Evolutionary conservation across 768 basidiomycete genomes (phyloP).

Genomic region (Tubosaeta brunneosetosa): DNA sequence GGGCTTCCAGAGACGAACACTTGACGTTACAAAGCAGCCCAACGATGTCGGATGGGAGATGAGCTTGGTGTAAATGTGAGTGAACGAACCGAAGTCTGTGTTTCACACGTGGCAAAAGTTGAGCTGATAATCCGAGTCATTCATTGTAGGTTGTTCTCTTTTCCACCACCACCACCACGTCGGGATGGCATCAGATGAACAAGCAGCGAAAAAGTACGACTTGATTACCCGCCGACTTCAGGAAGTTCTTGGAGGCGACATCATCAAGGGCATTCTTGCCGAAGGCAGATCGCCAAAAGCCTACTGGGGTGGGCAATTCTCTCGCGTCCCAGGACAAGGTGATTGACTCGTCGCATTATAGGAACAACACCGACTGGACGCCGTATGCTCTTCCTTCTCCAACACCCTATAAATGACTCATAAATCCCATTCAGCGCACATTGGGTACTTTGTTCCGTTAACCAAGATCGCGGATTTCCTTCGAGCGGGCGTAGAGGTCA

Average conservation of each 20-base stretch:
- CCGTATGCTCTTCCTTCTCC: slow-evolving; percentile 53
- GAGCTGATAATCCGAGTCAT: slow-evolving; percentile 2
- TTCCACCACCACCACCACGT: slow-evolving; percentile 2
- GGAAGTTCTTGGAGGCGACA: slow-evolving; percentile 84
- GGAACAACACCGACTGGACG: slow-evolving; percentile 92
- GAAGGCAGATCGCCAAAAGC: slow-evolving; percentile 75
- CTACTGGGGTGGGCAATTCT: slow-evolving; percentile 75
- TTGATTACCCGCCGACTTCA: slow-evolving; percentile 82
- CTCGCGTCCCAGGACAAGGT: neutral
- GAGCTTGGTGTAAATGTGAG: too few species aligned
- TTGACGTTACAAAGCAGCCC: too few species aligned
- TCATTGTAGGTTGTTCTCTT: neutral
- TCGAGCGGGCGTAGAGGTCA: slow-evolving; percentile 86
- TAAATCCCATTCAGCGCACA: slow-evolving; percentile 61
- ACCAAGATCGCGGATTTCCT: slow-evolving; percentile 96
- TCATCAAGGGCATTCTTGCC: slow-evolving; percentile 72
- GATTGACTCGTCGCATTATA: slow-evolving; percentile 28
- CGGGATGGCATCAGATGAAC: slow-evolving; percentile 30
- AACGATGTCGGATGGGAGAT: too few species aligned
- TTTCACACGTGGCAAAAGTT: neutral
- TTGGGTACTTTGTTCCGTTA: slow-evolving; percentile 94
- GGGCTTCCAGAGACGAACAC: too few species aligned
- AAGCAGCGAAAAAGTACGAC: slow-evolving; percentile 53
- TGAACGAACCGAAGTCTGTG: neutral
- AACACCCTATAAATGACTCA: neutral